Evolutionary conservation across 352 stramenopile species (phyloP), one percentile per base, ranked within the genome.

Genomic region (Pythium apleroticum): DNA sequence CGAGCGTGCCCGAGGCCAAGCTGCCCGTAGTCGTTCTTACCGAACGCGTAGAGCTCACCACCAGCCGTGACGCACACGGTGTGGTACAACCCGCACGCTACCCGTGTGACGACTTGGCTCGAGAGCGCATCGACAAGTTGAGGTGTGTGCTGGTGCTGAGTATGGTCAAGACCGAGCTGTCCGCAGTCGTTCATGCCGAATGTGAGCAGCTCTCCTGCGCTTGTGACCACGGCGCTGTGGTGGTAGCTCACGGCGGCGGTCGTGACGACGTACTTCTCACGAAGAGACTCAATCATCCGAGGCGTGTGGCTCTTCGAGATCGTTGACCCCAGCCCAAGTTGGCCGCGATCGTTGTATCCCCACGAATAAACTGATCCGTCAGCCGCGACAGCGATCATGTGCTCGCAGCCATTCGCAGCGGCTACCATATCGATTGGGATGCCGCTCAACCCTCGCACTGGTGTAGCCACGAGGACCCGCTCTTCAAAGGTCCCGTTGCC

Each of bases 181-280:
- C 88, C 88, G 60, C 86, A 93, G 55, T 96, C 88, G 41, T 96
- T 96, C 88, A 96, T 96, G 11, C 88, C 88, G 69, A 96, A 96
- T 56, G 74, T 93, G 8, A 96, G 72, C 19, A 96, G 33, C 63
- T 94, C 88, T 12, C 86, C 88, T 8, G 78, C 74, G 46, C 73
- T 93, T 4, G 86, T 87, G 9, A 96, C 73, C 3, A 95, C 81
- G 8, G 86, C 88, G 52, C 88, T 96, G 69, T 96, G 88, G 49
- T 96, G 88, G 49, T 96, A 96, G 52, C 86, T 96, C 45, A 96
- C 84, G 3, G 85, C 84, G 3, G 84, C 86, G 12, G 67, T 76
- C n/a, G 78, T 80, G 35, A 93, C 86, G 27, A 84, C 69, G 39
- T 93, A 93, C 55, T 93, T 94, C 59, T 96, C 86, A n/a, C 84